phyloP scores from a whole-genome alignment of 768 basidiomycete genomes.

The Imleria badia region DNA sequence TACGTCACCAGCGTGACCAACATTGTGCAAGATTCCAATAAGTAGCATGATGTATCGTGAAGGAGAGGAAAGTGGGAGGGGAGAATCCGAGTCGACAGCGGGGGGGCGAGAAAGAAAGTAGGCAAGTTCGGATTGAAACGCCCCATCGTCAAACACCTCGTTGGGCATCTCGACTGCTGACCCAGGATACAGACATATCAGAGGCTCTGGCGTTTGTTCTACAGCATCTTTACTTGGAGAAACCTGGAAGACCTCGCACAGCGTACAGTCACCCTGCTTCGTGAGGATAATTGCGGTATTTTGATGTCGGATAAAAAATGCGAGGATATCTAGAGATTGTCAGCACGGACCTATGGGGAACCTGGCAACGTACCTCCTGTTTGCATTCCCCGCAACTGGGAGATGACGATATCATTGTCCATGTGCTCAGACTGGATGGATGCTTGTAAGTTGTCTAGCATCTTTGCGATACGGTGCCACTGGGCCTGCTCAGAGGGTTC shows the following conservation, averaged over 20 bases:
- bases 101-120: slow-evolving; percentile 20
- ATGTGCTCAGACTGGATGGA: no score
- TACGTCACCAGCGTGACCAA: slow-evolving; percentile 15
- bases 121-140: slow-evolving; percentile 16
- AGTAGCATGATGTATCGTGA: background rate
- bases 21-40: background rate
- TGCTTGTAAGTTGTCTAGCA: no score
- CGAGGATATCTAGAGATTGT: no score
- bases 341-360: no score
- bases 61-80: background rate
- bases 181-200: slow-evolving; percentile 33
- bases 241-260: slow-evolving; percentile 5
- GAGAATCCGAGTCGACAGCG: background rate
- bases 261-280: slow-evolving; percentile 17
- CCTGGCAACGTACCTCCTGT: no score
- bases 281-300: slow-evolving; percentile 5
- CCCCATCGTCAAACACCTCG: slow-evolving; percentile 8
- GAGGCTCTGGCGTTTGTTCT: slow-evolving; percentile 25
- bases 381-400: no score
- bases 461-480: no score
- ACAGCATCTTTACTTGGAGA: slow-evolving; percentile 32
- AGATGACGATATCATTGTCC: no score
- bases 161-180: slow-evolving; percentile 12
- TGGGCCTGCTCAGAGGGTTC: no score
- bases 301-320: no score